Evolutionary conservation across 1,139 yeast species (phyloP), one percentile per base, ranked within the genome.

Genomic region (Pneumocystis sp.): DNA sequence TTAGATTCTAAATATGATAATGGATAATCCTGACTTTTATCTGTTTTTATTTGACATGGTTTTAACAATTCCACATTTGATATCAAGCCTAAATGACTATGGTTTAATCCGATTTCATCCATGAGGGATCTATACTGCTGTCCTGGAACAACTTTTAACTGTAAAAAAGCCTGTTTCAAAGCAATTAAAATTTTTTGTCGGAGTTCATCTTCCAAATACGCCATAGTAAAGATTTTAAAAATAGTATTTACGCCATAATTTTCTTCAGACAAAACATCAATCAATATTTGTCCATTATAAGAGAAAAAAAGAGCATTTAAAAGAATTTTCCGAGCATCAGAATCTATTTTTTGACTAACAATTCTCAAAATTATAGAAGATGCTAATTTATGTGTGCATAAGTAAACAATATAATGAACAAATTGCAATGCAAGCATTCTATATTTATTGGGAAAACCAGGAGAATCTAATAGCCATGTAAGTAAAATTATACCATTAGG

Each of bases 381-480:
- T 3, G 96, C 97, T 69, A 91, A 78, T 74, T 90, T 91, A 71
- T 93, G 96, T 61, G 89, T 84, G 72, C 96, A 86, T 67, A 89
- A 78, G 61, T 79, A 80, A 12, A 80, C 84, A 71, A 90, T 78
- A 71, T 84, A 80, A 1, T 89, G 85, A 63, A 85, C 74, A 66
- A 89, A 77, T 71, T 82, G 81, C 45, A 83, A 81, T 0, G 87
- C 84, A 56, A 85, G 72, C 40, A 83, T 76, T 29, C 76, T 72
- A 72, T 83, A 85, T 65, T 86, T 79, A 69, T 85, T 83, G 63
- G 82, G 80, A 66, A 86, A 79, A 56, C 81, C 80, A 72, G 91
- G 91, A 0, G 96, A 89, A 73, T 93, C 98, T 74, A 93, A 80
- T 72, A 87, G 87, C 98, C 98, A 93, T 1, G 97, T 90, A 66